Evolutionary conservation across 2,329 filamentous ascomycete genomes (phyloP), one percentile per base, ranked within the genome.

Genomic region (Penicillium sclerotigenum): DNA sequence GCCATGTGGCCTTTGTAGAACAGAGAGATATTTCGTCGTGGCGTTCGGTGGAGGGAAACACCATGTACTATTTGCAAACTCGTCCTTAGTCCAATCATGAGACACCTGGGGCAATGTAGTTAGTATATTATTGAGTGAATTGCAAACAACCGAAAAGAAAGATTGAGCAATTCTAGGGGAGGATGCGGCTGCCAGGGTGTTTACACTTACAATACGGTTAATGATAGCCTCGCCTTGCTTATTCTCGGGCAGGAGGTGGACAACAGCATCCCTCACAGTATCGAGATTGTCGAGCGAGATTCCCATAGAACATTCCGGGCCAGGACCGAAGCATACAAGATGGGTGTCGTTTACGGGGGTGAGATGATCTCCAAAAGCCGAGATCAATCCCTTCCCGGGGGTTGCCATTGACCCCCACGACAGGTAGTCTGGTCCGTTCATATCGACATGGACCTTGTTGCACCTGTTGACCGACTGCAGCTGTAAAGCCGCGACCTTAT

Each of bases 51-150:
- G 55, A 53, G 55, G 61, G 42, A 54, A 68, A 40, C 57, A 62
- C 68, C 68, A 71, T 10, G 49, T 61, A 1, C 71, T 68, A 26
- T 68, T 68, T 1, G 70, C 43, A 41, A 65, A 70, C 1, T 62
- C 61, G 42, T 73, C 70, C 24, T 62, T 66, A 36, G 58, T 58
- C 71, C 69, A 73, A 47, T 68, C 60, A 33, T 72, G 67, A 1
- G 57, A 45, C n/a, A 45, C 42, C 42, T 45, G 26, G 16, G 16
- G n/a, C 1, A 20, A 9, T 10, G 7, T 14, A 20, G 42, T 45
- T 2, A 31, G 42, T n/a, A 42, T 42, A 9, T 45, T 14, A 28
- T 29, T 18, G 22, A n/a, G 22, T 28, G 14, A n/a, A n/a, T 37
- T 11, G 14, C 18, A 28, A 26, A 59, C 60, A 18, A 10, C 9